phyloP scores from a whole-genome alignment of 139 green algal species.

The Chlorella sp. region DNA sequence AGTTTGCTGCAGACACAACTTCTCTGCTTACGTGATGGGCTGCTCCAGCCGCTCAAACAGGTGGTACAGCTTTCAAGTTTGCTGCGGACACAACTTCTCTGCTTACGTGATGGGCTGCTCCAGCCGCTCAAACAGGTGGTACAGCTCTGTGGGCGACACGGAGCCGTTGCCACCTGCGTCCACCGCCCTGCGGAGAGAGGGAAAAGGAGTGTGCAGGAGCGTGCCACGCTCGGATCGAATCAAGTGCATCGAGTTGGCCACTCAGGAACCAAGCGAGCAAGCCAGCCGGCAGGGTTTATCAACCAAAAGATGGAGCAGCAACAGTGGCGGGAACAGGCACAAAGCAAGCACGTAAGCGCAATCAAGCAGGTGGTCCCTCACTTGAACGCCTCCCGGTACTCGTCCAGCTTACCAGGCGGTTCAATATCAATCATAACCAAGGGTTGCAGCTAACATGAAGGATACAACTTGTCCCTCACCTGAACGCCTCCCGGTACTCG shows the following conservation, averaged over 20 bases:
- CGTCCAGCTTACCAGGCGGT: constrained; percentile 71
- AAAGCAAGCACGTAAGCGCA: no score
- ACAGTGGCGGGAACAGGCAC: no score
- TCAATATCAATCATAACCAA: no score
- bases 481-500: constrained; percentile 80
- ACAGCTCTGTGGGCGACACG: constrained; percentile 50
- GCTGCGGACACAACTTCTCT: not conserved
- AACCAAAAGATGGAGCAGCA: no score
- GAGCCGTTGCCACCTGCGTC: constrained; percentile 56
- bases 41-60: constrained; percentile 49
- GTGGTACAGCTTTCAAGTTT: no score
- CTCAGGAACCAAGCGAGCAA: no score
- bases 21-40: constrained; percentile 20
- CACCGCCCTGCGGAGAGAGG: constrained; percentile 30
- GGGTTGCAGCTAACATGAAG: no score
- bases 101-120: constrained; percentile 37
- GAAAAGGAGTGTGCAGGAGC: not conserved
- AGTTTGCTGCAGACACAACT: not conserved
- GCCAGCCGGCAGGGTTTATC: no score
- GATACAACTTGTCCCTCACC: no score
- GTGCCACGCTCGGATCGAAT: no score
- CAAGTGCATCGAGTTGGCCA: no score
- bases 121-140: constrained; percentile 49
- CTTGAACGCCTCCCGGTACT: constrained; percentile 78
- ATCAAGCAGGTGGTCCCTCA: no score